Conservation (phyloP, 78 protist species). For the Dictyostelium purpureum region DNA sequence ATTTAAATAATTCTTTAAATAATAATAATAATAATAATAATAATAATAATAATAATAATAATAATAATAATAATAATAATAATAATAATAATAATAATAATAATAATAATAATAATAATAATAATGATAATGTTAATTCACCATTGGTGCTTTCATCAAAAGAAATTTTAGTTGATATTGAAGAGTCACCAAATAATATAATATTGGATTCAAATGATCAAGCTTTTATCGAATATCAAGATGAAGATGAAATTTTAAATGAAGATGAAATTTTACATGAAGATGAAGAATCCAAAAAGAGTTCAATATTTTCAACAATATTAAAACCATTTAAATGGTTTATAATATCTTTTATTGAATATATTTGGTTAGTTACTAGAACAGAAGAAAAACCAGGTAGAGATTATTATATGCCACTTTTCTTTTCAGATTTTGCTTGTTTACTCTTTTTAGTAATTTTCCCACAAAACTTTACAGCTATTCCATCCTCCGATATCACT, state of each 20-base stretch:
- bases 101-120: neutral
- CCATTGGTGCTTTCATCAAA: too few relatives aligned
- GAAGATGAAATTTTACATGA: neutral
- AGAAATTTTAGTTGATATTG: too few relatives aligned
- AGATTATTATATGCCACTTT: slow-evolving; percentile 63
- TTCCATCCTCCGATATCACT: slow-evolving; percentile 51
- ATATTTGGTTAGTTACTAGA: slow-evolving; percentile 24
- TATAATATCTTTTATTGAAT: neutral
- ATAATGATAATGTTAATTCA: neutral
- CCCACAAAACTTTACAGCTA: slow-evolving; percentile 68
- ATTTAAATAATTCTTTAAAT: too few relatives aligned
- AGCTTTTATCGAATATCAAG: neutral
- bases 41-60: too few relatives aligned
- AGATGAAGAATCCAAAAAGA: neutral
- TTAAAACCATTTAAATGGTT: neutral
- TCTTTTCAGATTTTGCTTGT: slow-evolving; percentile 50
- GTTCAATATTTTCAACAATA: neutral
- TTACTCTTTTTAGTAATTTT: slow-evolving; percentile 37
- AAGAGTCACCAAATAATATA: neutral
- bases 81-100: too few relatives aligned
- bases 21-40: too few relatives aligned
- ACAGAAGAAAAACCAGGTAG: slow-evolving; percentile 62
- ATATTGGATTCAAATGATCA: neutral
- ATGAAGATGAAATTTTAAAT: neutral
- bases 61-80: too few relatives aligned